Evolutionary conservation across 306 rosid genomes (phyloP), one percentile per base, ranked within the genome.

Genomic region (Acacia crassicarpa): DNA sequence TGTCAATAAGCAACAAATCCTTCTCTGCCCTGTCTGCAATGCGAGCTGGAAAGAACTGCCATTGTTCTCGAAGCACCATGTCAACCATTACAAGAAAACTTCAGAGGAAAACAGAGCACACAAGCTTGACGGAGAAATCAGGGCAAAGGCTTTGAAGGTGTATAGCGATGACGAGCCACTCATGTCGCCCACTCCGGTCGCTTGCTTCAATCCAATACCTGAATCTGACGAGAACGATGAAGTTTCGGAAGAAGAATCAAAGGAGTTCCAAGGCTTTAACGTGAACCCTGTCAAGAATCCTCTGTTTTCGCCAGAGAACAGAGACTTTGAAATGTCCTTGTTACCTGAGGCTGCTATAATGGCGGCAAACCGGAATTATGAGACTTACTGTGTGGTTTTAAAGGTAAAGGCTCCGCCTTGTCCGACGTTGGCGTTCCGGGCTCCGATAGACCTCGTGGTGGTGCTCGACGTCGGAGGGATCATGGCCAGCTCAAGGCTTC

Each of bases 121-220:
- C 5, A 80, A 83, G 33, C 70, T 79, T 86, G 68, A 14, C 25
- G 3, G 81, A 75, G 89, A 89, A 15, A 48, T 82, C 58, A 92
- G 89, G 78, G 70, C 86, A 10, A 88, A 91, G 69, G 53, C 71
- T 3, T 75, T 90, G 58, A 86, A 91, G 41, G 89, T 95, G 1
- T 95, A 95, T 83, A 82, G 89, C 82, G 99, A 95, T 46, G 99
- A 95, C 53, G 99, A 95, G 81, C 94, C 98, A 1, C 86, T 95
- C 68, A 70, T 87, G 86, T 92, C 97, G 38, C 94, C 94, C 0
- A 85, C 91, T 17, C 86, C 91, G 23, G 88, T 88, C 1, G 87
- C 92, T 6, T 84, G 93, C 5, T 95, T 93, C 91, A 92, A 91
- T 72, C 94, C 99, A 2, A 95, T 95, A 33, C 98, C 93, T 0